Evolutionary conservation across 2,329 filamentous ascomycete genomes (phyloP).

Genomic region (Fusarium floridanum): DNA sequence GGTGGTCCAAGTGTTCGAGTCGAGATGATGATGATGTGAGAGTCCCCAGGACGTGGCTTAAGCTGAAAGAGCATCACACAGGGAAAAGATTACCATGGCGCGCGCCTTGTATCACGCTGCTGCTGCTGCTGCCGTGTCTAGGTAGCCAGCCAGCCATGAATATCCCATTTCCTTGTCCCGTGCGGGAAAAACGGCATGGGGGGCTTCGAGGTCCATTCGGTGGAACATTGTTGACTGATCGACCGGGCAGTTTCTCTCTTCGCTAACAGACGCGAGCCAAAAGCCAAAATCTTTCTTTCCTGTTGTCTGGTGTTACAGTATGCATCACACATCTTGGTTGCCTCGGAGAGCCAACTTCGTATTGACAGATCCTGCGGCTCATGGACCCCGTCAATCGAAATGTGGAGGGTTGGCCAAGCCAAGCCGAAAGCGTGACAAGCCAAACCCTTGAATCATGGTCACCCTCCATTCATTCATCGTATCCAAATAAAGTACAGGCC

Average conservation of each 20-base stretch:
- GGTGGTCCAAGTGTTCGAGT: not conserved
- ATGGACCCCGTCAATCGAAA: not conserved
- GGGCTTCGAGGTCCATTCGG: not conserved
- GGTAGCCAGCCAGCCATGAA: not conserved
- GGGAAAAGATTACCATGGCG: not conserved
- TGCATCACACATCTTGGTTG: not conserved
- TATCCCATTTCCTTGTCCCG: not conserved
- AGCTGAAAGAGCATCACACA: not conserved
- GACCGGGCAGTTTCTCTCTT: not conserved
- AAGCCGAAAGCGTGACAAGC: not conserved
- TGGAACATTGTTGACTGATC: not conserved
- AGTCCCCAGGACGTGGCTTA: not conserved
- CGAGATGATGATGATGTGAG: not conserved
- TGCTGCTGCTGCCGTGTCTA: not conserved
- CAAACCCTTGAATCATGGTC: conserved; percentile 2
- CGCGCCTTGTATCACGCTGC: not conserved
- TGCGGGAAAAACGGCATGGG: not conserved
- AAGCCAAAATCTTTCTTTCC: not conserved
- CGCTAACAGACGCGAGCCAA: not conserved
- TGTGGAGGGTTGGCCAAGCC: conserved; percentile 10
- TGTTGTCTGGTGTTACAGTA: not conserved
- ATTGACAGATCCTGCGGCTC: not conserved
- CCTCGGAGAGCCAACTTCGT: not conserved
- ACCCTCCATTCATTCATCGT: conserved; percentile 12
- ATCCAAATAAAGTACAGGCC: conserved; percentile 30